Conservation (phyloP, 768 basidiomycete genomes). For the Calocybe gangraenosa region DNA sequence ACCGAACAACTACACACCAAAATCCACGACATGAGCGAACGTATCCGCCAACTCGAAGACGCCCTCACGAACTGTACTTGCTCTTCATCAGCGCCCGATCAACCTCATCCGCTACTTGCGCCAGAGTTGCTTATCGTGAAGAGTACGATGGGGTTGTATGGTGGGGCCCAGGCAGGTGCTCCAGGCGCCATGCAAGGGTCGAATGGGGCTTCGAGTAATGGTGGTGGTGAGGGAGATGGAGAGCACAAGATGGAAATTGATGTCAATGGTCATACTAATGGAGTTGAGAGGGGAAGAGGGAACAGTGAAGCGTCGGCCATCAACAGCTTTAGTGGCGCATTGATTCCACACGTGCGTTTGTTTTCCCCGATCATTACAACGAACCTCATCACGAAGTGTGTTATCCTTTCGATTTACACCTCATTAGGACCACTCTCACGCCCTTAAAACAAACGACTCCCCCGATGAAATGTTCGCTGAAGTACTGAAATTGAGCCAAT, state of each 20-base stretch:
- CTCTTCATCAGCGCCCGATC: conserved; percentile 10
- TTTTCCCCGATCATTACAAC: no score
- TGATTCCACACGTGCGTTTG: conserved; percentile 6
- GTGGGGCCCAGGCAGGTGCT: conserved; percentile 28
- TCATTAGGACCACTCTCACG: no score
- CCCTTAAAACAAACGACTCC: no score
- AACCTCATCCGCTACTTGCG: conserved; percentile 46
- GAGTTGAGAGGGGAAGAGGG: not conserved
- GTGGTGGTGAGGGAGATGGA: not conserved
- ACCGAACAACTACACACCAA: conserved; percentile 62
- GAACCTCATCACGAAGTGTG: no score
- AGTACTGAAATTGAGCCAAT: conserved; percentile 48
- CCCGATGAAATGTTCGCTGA: conserved; percentile 33
- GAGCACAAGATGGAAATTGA: conserved; percentile 21
- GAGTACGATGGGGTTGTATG: conserved; percentile 50
- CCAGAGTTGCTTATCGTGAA: conserved; percentile 50
- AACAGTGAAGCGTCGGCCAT: not conserved
- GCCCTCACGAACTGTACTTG: conserved; percentile 35
- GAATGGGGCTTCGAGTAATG: not conserved
- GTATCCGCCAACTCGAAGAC: conserved; percentile 59
- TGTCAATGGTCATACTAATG: conserved; percentile 11
- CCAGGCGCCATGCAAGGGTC: not conserved
- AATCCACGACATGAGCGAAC: conserved; percentile 64
- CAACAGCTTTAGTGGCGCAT: no score
- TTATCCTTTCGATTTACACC: not conserved